These are phyloP conservation scores for Trypanosoma boissoni DNA, from an alignment of 208 protist species.

Conservation along the genomic window DNA sequence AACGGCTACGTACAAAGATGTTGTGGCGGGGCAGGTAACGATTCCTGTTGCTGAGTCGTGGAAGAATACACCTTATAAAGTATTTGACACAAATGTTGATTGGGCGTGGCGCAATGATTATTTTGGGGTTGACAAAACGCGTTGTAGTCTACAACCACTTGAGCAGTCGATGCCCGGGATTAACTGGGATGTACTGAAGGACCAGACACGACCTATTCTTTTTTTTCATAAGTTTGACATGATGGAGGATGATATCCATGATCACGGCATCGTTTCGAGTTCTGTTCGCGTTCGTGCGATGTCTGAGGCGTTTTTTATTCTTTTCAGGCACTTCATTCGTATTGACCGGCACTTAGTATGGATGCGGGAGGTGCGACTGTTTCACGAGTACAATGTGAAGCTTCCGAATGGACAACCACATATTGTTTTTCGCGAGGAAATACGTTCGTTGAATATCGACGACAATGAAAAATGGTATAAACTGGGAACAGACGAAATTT, in stretches of 20 bases:
- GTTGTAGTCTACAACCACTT: slow-evolving; percentile 21
- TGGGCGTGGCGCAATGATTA: slow-evolving; percentile 85
- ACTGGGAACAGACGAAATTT: slow-evolving; percentile 33
- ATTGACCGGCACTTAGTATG: slow-evolving; percentile 56
- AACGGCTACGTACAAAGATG: slow-evolving; percentile 36
- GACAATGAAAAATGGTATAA: slow-evolving; percentile 33
- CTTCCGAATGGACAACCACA: slow-evolving; percentile 33
- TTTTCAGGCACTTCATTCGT: slow-evolving; percentile 70
- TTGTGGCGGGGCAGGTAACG: slow-evolving; percentile 32
- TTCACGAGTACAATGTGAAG: slow-evolving; percentile 61
- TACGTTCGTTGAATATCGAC: slow-evolving; percentile 31
- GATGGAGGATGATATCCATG: slow-evolving; percentile 85
- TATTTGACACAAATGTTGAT: slow-evolving; percentile 73
- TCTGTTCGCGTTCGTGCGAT: slow-evolving; percentile 77
- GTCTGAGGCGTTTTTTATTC: slow-evolving; percentile 67
- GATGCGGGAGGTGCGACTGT: slow-evolving; percentile 75
- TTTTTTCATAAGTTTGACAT: slow-evolving; percentile 72
- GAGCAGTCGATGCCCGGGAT: slow-evolving; percentile 41
- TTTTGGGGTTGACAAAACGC: slow-evolving; percentile 37
- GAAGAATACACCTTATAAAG: slow-evolving; percentile 40
- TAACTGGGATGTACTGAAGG: slow-evolving; percentile 75
- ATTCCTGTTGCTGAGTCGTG: slow-evolving; percentile 67
- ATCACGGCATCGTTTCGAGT: slow-evolving; percentile 59
- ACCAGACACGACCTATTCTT: slow-evolving; percentile 56
- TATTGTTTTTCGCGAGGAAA: slow-evolving; percentile 65